Evolutionary conservation across 441 rosid species (phyloP), one percentile per base, ranked within the genome.

Genomic region (Arabidopsis lyrata): DNA sequence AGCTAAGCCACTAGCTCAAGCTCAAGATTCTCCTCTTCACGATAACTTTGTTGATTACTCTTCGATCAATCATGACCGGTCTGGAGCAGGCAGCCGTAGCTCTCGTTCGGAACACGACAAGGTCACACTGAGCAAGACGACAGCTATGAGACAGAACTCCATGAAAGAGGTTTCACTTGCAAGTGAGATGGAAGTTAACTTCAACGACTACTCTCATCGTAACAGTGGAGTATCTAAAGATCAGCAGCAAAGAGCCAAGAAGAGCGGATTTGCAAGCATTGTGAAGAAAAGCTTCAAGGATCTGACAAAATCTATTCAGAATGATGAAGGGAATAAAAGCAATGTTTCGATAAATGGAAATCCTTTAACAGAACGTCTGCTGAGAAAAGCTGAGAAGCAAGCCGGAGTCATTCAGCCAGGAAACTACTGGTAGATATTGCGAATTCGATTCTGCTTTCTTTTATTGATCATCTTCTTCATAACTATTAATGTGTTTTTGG

Each of bases 201-300:
- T 81, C 72, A 82, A 86, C 55, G 93, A 88, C 29, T 88, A 81
- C 74, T 74, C 86, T 61, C 73, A 77, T 39, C 68, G 67, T n/a
- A 87, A 85, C 72, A 82, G 78, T 29, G 91, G 77, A 52, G 78
- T 80, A 63, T 85, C 95, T 66, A 89, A 88, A 73, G 96, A 92
- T 68, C 87, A 81, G 44, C 82, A 65, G 8, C 70, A 12, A 83
- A 83, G 84, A 80, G 45, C 78, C 77, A 74, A 72, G 86, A 86
- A 81, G 88, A 87, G 39, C 10, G 86, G 76, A 85, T 82, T 95
- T 18, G 73, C 93, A 5, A 90, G 84, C 78, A 87, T 90, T 70
- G 88, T 91, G 64, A 95, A 90, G 88, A 95, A 86, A 85, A 89
- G 95, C 81, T 89, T 94, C 59, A 94, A 89, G 83, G 96, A 94